Conservation (phyloP, 2,329 filamentous ascomycete species). For the Zalaria obscura region DNA sequence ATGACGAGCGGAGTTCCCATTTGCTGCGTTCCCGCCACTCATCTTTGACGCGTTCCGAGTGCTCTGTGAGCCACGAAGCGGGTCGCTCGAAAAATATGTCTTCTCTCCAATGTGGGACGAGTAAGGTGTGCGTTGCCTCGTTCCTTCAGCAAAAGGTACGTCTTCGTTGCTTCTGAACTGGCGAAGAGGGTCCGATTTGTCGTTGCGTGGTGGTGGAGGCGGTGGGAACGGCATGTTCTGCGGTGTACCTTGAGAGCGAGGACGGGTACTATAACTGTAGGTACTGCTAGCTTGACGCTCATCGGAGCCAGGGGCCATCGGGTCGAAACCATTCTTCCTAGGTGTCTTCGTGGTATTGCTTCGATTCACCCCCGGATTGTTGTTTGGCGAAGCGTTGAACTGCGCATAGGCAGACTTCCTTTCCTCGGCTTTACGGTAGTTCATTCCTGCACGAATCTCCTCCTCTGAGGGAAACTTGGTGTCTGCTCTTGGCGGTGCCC, state of each 20-base stretch:
- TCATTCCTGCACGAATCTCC: conserved; percentile 20
- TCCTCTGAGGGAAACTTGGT: conserved; percentile 21
- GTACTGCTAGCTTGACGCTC: conserved; percentile 41
- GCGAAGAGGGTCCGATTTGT: conserved; percentile 18
- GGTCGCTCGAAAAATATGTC: conserved; percentile 38
- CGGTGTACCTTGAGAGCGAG: conserved; percentile 3
- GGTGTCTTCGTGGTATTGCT: conserved; percentile 28
- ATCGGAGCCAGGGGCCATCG: conserved; percentile 43
- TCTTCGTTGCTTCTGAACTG: conserved; percentile 22
- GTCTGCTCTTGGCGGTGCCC: conserved; percentile 14
- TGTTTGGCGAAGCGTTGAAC: conserved; percentile 12
- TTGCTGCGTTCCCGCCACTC: conserved; percentile 6
- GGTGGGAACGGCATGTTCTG: conserved; percentile 1
- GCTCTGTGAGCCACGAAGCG: conserved; percentile 38
- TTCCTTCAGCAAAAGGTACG: conserved; percentile 29
- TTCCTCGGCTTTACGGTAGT: conserved; percentile 13
- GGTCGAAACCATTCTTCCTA: conserved; percentile 43
- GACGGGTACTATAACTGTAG: conserved; percentile 14
- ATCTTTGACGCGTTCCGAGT: conserved; percentile 27
- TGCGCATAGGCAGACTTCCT: conserved; percentile 22
- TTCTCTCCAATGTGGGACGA: conserved; percentile 40
- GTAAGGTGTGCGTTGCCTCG: conserved; percentile 40
- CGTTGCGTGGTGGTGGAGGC: conserved; percentile 1
- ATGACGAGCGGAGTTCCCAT: not conserved
- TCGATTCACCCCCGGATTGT: conserved; percentile 20